Evolutionary conservation across 2,329 filamentous ascomycete species (phyloP).

Genomic region (Achaetomium macrosporum): DNA sequence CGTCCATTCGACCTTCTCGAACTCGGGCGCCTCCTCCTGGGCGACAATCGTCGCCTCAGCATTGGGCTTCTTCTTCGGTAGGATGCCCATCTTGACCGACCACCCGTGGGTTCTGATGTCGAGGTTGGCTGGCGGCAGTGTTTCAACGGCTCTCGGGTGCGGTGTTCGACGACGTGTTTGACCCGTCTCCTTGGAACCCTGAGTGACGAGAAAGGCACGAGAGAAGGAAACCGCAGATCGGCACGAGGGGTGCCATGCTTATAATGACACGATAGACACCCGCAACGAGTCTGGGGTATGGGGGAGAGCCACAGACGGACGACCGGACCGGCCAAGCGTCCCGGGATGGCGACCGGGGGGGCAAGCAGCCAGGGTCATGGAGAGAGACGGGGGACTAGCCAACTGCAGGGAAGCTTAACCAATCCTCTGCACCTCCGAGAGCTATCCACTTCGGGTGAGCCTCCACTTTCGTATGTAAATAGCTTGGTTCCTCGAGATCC

Average conservation of each 20-base stretch:
- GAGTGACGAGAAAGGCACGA: conserved; percentile 14
- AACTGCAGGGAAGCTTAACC: conserved; percentile 24
- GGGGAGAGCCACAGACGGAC: conserved; percentile 18
- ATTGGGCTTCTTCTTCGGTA: conserved; percentile 27
- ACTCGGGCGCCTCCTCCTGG: conserved; percentile 44
- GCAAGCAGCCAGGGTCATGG: conserved; percentile 9
- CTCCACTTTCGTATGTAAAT: conserved; percentile 21
- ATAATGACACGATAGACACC: conserved; percentile 15
- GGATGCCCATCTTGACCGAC: conserved; percentile 24
- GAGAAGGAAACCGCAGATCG: conserved; percentile 10
- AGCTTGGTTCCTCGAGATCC: conserved; percentile 6
- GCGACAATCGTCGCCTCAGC: conserved; percentile 26
- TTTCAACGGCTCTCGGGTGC: conserved; percentile 11
- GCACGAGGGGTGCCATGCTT: conserved; percentile 17
- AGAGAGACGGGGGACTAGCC: conserved; percentile 11
- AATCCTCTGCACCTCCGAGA: conserved; percentile 16
- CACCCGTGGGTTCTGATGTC: conserved; percentile 1
- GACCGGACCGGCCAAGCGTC: conserved; percentile 22
- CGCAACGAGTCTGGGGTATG: conserved; percentile 13
- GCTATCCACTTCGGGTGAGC: conserved; percentile 13
- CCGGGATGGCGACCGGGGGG: conserved; percentile 4
- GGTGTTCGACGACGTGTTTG: conserved; percentile 14
- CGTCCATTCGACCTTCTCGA: conserved; percentile 47
- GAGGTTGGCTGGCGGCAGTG: conserved; percentile 10
- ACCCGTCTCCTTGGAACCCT: conserved; percentile 19